phyloP scores from a whole-genome alignment of 441 rosid species.

The Daphne laureola region DNA sequence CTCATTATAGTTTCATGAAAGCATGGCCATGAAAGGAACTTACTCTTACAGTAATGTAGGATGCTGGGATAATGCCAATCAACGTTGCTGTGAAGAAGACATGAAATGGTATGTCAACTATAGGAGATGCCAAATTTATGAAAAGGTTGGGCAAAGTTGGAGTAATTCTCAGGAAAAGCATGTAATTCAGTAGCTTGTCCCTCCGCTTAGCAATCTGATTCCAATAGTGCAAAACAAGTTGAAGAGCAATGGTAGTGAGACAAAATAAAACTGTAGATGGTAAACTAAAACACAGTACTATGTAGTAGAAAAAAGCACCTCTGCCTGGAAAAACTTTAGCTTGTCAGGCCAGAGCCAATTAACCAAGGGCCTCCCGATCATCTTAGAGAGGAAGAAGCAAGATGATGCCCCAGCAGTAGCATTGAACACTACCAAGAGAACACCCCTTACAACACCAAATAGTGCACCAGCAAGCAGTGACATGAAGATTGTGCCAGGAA shows the following conservation, averaged over 20 bases:
- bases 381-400: constrained; percentile 80
- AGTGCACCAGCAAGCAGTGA: constrained; percentile 97
- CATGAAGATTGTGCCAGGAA: constrained; percentile 99
- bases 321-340: constrained; percentile 80
- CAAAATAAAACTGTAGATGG: background rate
- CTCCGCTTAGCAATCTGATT: constrained; percentile 76
- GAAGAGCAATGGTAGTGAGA: constrained; percentile 4
- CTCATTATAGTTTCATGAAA: too few relatives aligned
- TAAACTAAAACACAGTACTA: background rate
- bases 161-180: constrained; percentile 92
- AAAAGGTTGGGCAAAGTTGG: constrained; percentile 92
- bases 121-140: constrained; percentile 95
- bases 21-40: constrained; percentile 15
- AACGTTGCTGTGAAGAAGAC: constrained; percentile 86
- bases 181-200: constrained; percentile 88
- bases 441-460: constrained; percentile 83
- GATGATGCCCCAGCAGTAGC: constrained; percentile 94
- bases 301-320: constrained; percentile 35
- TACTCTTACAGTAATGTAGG: constrained; percentile 91
- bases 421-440: constrained; percentile 80
- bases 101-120: constrained; percentile 94
- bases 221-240: constrained; percentile 3
- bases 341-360: constrained; percentile 96
- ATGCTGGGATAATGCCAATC: constrained; percentile 87
- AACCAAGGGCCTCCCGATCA: constrained; percentile 87